These are phyloP conservation scores for Podila horticola DNA, from an alignment of 192 early-diverging fungal genomes.

Conservation along the genomic window DNA sequence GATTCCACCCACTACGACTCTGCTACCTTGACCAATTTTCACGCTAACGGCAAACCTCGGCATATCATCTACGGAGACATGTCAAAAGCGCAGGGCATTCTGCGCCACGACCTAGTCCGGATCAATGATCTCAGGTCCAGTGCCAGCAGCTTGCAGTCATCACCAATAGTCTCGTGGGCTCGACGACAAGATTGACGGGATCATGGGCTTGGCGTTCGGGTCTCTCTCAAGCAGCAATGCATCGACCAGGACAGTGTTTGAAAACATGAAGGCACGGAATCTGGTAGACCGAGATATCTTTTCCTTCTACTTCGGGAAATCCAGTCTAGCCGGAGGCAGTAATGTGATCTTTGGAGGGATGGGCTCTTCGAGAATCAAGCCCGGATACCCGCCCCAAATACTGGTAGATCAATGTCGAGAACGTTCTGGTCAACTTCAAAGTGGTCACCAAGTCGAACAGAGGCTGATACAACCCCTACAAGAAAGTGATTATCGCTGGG, in stretches of 20 bases:
- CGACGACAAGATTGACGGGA: constrained; percentile 68
- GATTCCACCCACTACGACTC: not conserved
- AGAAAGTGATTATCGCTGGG: constrained; percentile 7
- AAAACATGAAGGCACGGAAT: constrained; percentile 66
- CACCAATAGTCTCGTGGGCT: constrained; percentile 62
- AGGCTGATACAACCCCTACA: not conserved
- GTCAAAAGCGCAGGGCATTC: constrained; percentile 54
- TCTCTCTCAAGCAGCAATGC: constrained; percentile 28
- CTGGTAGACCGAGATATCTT: constrained; percentile 64
- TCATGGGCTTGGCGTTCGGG: constrained; percentile 74
- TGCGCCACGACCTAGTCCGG: constrained; percentile 59
- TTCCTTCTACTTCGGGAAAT: constrained; percentile 67
- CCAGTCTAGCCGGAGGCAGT: constrained; percentile 38
- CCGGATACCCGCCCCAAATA: constrained; percentile 59
- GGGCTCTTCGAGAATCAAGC: constrained; percentile 3
- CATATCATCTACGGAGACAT: constrained; percentile 72
- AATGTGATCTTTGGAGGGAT: constrained; percentile 46
- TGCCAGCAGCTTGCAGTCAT: constrained; percentile 70
- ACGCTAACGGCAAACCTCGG: constrained; percentile 56
- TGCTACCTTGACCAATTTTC: constrained; percentile 6
- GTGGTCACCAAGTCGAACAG: not conserved
- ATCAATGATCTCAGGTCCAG: constrained; percentile 63
- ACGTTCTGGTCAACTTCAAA: constrained; percentile 26
- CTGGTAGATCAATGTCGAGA: constrained; percentile 61
- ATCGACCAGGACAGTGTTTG: constrained; percentile 59